These are phyloP conservation scores for Sesbania bispinosa DNA, from an alignment of 306 rosid genomes.

Conservation along the genomic window DNA sequence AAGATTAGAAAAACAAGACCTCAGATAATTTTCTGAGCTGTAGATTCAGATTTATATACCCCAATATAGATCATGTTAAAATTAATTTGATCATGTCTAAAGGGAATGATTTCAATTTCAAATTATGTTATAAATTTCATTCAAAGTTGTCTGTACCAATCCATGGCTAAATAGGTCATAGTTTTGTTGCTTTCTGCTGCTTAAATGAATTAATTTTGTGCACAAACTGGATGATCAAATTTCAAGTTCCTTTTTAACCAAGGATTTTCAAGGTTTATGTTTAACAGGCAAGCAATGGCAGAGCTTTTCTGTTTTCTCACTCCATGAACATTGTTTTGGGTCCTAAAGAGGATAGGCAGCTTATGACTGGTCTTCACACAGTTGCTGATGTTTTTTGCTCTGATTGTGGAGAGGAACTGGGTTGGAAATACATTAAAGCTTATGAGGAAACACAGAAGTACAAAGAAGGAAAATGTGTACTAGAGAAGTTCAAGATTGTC, in stretches of 20 bases:
- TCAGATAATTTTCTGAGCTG: neutral
- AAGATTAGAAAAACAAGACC: neutral
- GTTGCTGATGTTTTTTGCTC: slow-evolving; percentile 55
- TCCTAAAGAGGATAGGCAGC: slow-evolving; percentile 39
- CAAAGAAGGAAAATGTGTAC: slow-evolving; percentile 64
- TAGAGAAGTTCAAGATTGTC: slow-evolving; percentile 64
- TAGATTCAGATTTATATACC: slow-evolving; percentile 4
- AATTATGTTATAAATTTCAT: neutral
- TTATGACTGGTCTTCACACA: slow-evolving; percentile 62
- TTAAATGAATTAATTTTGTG: neutral
- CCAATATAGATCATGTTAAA: neutral
- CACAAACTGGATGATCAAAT: neutral
- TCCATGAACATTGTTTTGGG: slow-evolving; percentile 56
- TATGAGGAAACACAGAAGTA: slow-evolving; percentile 57
- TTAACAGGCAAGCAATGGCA: slow-evolving; percentile 52
- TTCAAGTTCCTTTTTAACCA: neutral
- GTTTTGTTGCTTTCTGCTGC: neutral
- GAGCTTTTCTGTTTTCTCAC: slow-evolving; percentile 70
- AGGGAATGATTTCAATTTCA: neutral
- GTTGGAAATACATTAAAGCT: slow-evolving; percentile 70
- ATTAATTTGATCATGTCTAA: neutral
- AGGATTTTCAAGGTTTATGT: slow-evolving; percentile 19
- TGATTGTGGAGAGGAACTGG: slow-evolving; percentile 58
- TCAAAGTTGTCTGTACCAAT: neutral
- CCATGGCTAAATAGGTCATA: neutral